These are phyloP conservation scores for Fereydounia khargensis DNA, from an alignment of 1,284 basidiomycete genomes.

Conservation along the genomic window DNA sequence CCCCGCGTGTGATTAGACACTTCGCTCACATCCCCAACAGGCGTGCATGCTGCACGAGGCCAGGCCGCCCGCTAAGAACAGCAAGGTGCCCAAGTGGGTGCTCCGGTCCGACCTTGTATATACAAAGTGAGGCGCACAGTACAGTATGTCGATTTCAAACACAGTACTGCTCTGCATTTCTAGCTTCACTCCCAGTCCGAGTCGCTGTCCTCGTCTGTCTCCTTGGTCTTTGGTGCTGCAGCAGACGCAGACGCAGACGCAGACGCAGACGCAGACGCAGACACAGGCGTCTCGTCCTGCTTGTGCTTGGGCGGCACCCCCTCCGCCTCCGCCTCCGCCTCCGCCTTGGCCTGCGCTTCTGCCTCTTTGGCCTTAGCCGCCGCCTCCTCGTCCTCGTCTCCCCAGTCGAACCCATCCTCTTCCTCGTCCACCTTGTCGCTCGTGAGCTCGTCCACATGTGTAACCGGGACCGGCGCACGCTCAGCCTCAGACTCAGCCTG, in stretches of 20 bases:
- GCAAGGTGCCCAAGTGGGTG: not conserved
- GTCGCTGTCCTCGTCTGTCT: constrained; percentile 20
- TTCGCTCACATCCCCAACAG: no score
- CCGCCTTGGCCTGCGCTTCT: not conserved
- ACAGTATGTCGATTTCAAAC: no score
- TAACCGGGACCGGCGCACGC: not conserved
- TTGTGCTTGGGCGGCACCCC: no score
- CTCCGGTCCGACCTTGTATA: not conserved
- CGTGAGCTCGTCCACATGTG: not conserved
- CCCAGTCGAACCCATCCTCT: constrained; percentile 45
- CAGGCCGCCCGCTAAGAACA: not conserved
- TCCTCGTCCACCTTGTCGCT: constrained; percentile 7
- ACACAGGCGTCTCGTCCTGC: no score
- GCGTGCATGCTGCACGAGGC: not conserved
- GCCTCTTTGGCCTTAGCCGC: not conserved
- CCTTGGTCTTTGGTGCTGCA: not conserved
- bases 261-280: no score
- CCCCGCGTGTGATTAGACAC: no score
- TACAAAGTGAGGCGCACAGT: no score
- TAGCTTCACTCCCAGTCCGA: constrained; percentile 43
- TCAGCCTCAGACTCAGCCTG: not conserved
- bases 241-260: not conserved
- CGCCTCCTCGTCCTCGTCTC: constrained; percentile 35
- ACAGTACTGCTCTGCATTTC: no score
- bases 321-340: no score